Evolutionary conservation across 2,329 filamentous ascomycete species (phyloP).

Genomic region (Aspergillus sp.): DNA sequence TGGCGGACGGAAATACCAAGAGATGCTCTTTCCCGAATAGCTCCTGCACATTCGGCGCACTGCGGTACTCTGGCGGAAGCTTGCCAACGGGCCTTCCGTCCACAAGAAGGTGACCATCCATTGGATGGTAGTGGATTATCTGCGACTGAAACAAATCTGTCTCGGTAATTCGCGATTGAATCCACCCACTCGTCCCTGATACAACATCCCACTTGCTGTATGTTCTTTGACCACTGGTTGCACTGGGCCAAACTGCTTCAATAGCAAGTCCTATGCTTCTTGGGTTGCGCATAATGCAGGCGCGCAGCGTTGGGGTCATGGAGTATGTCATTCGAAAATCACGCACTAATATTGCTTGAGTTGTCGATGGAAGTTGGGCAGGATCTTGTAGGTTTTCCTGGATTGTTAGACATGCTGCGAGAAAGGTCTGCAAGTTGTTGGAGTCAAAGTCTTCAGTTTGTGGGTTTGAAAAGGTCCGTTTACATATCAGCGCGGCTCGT

Average conservation of each 20-base stretch:
- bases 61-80: slow-evolving; percentile 52
- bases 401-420: background rate
- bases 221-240: slow-evolving; percentile 15
- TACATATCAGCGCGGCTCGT: background rate
- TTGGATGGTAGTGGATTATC: slow-evolving; percentile 44
- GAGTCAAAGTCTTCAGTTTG: background rate
- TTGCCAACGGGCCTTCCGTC: slow-evolving; percentile 51
- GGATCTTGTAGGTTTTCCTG: background rate
- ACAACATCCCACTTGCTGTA: slow-evolving; percentile 25
- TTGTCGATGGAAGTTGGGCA: background rate
- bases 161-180: slow-evolving; percentile 28
- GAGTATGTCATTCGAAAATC: slow-evolving; percentile 47
- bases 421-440: background rate
- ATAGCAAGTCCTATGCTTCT: slow-evolving; percentile 36
- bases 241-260: slow-evolving; percentile 44
- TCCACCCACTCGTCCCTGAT: slow-evolving; percentile 23
- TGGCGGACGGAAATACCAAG: background rate
- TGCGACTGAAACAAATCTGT: slow-evolving; percentile 31
- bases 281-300: slow-evolving; percentile 31
- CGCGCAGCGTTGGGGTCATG: slow-evolving; percentile 35
- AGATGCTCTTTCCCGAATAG: background rate
- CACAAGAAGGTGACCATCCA: slow-evolving; percentile 50
- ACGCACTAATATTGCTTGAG: slow-evolving; percentile 37
- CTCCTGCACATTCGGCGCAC: slow-evolving; percentile 35
- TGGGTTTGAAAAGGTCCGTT: background rate